Conservation (phyloP, 2,329 filamentous ascomycete genomes). For the Aureobasidium sp. region DNA sequence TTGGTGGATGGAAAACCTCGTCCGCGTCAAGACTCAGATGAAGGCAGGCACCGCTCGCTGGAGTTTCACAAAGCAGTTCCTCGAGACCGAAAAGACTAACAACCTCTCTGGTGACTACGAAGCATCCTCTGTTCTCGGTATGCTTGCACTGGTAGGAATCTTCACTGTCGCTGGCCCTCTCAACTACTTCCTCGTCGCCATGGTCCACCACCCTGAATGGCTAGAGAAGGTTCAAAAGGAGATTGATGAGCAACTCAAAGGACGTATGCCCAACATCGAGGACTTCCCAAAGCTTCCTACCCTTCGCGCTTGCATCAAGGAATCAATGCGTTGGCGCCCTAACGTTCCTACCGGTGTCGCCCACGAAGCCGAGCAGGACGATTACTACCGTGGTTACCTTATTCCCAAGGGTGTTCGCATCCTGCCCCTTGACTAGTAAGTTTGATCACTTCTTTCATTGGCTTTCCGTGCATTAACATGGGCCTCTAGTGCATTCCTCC, state of each 20-base stretch:
- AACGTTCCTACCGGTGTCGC: conserved; percentile 48
- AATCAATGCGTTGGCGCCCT: conserved; percentile 36
- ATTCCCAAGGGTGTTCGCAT: conserved; percentile 45
- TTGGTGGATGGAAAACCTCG: conserved; percentile 44
- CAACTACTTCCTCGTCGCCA: conserved; percentile 26
- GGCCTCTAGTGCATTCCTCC: conserved; percentile 45
- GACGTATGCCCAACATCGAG: conserved; percentile 34
- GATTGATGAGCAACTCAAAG: conserved; percentile 36
- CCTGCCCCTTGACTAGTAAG: conserved; percentile 45
- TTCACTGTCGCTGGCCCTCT: conserved; percentile 26
- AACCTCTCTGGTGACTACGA: conserved; percentile 28
- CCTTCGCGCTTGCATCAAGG: conserved; percentile 26
- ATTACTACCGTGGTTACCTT: conserved; percentile 45
- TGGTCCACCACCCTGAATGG: conserved; percentile 43
- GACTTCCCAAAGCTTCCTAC: conserved; percentile 26
- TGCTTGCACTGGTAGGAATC: conserved; percentile 28
- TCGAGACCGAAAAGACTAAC: conserved; percentile 31
- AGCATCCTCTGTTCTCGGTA: conserved; percentile 26
- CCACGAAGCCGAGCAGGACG: conserved; percentile 43
- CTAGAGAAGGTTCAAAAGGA: conserved; percentile 38
- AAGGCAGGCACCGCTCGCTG: conserved; percentile 31
- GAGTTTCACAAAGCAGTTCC: conserved; percentile 35
- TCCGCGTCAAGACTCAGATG: conserved; percentile 31
- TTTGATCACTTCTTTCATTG: conserved; percentile 5
- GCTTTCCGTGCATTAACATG: not conserved